A percentile compares a stretch with the other conserved stretches of the same genome.
These are phyloP conservation scores for Fusarium pilosicola DNA, from an alignment of 2,329 filamentous ascomycete species.

Conservation along the genomic window DNA sequence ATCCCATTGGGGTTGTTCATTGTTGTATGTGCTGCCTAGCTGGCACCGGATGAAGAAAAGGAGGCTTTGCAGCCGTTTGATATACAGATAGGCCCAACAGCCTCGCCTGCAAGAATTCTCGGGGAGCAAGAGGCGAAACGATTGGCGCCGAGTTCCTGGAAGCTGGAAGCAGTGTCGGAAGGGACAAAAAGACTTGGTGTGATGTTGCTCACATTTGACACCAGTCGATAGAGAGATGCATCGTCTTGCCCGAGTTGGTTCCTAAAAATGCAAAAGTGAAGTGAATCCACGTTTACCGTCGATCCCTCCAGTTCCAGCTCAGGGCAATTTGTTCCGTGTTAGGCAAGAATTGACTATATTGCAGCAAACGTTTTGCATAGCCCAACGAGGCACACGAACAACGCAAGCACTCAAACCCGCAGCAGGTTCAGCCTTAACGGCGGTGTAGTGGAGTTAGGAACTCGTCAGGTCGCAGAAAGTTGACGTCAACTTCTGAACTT, in stretches of 20 bases:
- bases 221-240: slow-evolving; percentile 36
- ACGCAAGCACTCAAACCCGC: slow-evolving; percentile 30
- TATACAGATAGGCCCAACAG: neutral
- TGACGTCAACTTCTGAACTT: slow-evolving; percentile 25
- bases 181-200: slow-evolving; percentile 23
- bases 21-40: slow-evolving; percentile 29
- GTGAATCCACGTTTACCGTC: slow-evolving; percentile 21
- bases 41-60: slow-evolving; percentile 27
- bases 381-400: slow-evolving; percentile 12
- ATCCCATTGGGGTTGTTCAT: slow-evolving; percentile 51
- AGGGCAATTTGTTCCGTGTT: slow-evolving; percentile 11
- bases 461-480: slow-evolving; percentile 26
- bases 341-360: slow-evolving; percentile 12
- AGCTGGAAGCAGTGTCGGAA: slow-evolving; percentile 19
- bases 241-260: slow-evolving; percentile 36
- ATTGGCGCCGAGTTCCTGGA: slow-evolving; percentile 13
- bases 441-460: slow-evolving; percentile 17
- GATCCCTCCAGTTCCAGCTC: slow-evolving; percentile 23
- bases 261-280: slow-evolving; percentile 30
- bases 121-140: slow-evolving; percentile 7
- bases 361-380: slow-evolving; percentile 17
- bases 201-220: slow-evolving; percentile 40
- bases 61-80: neutral
- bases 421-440: slow-evolving; percentile 22
- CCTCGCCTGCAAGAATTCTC: neutral